These are phyloP conservation scores for Magnusiomyces fungicola DNA, from an alignment of 1,139 yeast species.

Conservation along the genomic window DNA sequence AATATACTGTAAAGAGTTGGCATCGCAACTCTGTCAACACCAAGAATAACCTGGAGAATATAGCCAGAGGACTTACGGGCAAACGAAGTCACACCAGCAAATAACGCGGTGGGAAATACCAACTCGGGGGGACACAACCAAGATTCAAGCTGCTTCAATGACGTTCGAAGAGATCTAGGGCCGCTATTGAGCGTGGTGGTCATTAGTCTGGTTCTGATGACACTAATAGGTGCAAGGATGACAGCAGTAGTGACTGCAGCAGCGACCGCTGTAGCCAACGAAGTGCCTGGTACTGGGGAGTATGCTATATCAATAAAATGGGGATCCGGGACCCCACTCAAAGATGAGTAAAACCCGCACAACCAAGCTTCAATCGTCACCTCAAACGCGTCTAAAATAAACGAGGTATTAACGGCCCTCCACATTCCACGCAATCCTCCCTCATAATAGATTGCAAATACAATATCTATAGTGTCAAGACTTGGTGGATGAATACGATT, in stretches of 20 bases:
- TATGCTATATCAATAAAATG: slow-evolving; percentile 76
- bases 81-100: slow-evolving; percentile 54
- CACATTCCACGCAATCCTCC: slow-evolving; percentile 85
- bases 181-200: slow-evolving; percentile 44
- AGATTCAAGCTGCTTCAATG: slow-evolving; percentile 36
- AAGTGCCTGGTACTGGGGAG: slow-evolving; percentile 65
- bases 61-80: slow-evolving; percentile 70
- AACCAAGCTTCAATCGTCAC: slow-evolving; percentile 87
- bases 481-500: slow-evolving; percentile 50
- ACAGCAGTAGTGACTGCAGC: slow-evolving; percentile 72
- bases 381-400: slow-evolving; percentile 65
- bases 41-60: slow-evolving; percentile 54
- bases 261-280: slow-evolving; percentile 58
- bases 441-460: slow-evolving; percentile 58
- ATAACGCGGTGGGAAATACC: slow-evolving; percentile 50
- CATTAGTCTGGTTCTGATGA: slow-evolving; percentile 69
- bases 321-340: slow-evolving; percentile 85
- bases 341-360: slow-evolving; percentile 76
- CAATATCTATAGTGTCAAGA: slow-evolving; percentile 61
- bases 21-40: slow-evolving; percentile 61
- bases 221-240: slow-evolving; percentile 73
- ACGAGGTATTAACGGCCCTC: slow-evolving; percentile 82
- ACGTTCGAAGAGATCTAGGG: slow-evolving; percentile 35
- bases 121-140: slow-evolving; percentile 50
- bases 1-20: slow-evolving; percentile 53